These are phyloP conservation scores for Eucalyptus pauciflora DNA, from an alignment of 345 rosid genomes.

Conservation along the genomic window DNA sequence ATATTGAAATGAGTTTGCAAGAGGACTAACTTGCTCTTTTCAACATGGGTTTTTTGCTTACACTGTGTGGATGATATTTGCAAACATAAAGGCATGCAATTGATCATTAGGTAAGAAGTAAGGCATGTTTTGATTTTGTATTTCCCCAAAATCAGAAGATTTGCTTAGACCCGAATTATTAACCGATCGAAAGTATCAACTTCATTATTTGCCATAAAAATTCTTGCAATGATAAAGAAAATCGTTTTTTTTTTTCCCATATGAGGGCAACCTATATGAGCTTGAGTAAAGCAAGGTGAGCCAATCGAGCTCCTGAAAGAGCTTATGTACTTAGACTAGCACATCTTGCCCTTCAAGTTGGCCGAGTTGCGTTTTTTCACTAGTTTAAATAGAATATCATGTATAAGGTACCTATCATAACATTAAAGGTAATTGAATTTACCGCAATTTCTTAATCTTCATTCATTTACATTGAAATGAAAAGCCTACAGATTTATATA, in stretches of 20 bases:
- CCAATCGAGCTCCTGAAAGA: accelerated
- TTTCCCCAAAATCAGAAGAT: neutral
- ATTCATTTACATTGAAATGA: accelerated
- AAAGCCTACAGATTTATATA: accelerated
- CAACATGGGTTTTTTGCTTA: neutral
- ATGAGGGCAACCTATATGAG: neutral
- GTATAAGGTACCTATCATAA: accelerated
- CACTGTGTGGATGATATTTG: accelerated
- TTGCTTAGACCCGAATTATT: accelerated
- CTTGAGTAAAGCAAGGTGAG: neutral
- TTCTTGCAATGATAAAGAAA: accelerated
- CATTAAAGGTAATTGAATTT: neutral
- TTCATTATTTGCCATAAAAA: neutral
- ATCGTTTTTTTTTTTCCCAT: accelerated
- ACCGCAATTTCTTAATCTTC: accelerated
- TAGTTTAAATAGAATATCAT: accelerated
- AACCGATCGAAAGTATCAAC: neutral
- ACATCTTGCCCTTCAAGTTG: neutral
- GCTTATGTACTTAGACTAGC: neutral
- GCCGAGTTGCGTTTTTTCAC: accelerated
- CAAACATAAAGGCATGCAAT: neutral
- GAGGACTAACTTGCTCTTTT: neutral
- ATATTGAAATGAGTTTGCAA: neutral
- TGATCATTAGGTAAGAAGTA: neutral
- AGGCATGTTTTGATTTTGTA: neutral